These are phyloP conservation scores for Teratosphaeria pseudoeucalypti DNA, from an alignment of 2,329 filamentous ascomycete species.

Conservation along the genomic window DNA sequence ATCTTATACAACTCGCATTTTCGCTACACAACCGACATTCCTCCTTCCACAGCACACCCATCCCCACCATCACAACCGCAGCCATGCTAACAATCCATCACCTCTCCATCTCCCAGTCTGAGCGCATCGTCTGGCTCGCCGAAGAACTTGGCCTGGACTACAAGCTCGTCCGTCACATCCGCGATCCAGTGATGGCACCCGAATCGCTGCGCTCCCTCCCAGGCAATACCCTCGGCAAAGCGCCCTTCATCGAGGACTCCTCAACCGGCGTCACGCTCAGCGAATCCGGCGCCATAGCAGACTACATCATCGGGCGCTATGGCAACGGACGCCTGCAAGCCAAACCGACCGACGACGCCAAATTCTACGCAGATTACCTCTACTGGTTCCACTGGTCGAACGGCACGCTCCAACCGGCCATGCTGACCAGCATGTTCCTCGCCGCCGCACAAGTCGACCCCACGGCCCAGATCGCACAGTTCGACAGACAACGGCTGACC, in stretches of 20 bases:
- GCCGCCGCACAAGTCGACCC: conserved; percentile 15
- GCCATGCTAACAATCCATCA: conserved; percentile 30
- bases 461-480: conserved; percentile 27
- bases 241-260: conserved; percentile 3
- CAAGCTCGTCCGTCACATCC: conserved; percentile 36
- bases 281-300: conserved; percentile 1
- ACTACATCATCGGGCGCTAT: conserved; percentile 28
- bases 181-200: conserved; percentile 29
- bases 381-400: conserved; percentile 46
- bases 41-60: background rate
- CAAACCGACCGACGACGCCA: conserved; percentile 28
- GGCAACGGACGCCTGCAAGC: conserved; percentile 41
- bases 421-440: conserved; percentile 16
- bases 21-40: background rate
- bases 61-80: conserved; percentile 10
- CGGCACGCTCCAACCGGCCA: conserved; percentile 28
- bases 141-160: conserved; percentile 54
- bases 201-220: conserved; percentile 11
- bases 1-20: background rate
- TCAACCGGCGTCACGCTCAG: conserved; percentile 1
- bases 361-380: conserved; percentile 49
- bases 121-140: conserved; percentile 54
- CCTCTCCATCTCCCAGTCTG: conserved; percentile 44
- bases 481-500: conserved; percentile 41
- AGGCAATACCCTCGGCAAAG: background rate